Evolutionary conservation across 129 eudicot species (phyloP), one percentile per base, ranked within the genome.

Genomic region (Flaveria trinervia): DNA sequence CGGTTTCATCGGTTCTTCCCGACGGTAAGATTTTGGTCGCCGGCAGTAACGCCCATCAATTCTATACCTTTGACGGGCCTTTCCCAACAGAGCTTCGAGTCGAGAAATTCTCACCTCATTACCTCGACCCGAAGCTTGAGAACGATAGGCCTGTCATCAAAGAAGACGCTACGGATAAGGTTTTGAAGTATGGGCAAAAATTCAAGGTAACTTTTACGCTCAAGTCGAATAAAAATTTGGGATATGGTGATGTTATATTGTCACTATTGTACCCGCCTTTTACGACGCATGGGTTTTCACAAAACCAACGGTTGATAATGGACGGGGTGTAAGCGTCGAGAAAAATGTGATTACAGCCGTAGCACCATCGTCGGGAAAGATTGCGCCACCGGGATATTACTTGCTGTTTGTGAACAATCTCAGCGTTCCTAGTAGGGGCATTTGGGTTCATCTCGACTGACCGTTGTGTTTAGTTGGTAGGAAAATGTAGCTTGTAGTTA

Each of bases 61-160:
- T 28, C 44, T 90, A 90, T 78, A 81, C 74, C 9, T 75, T 61
- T 65, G 54, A 69, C 0, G 87, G 81, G 0, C 83, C 73, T 41
- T 93, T 28, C 69, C 86, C 92, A 0, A 93, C 97, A 1, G 98
- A 93, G 2, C 59, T 93, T 20, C 74, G 91, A 0, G 90, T 86
- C 0, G 94, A 91, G 88, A 87, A 85, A 28, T 93, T 90, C 76
- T 49, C 82, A 5, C 98, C 98, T 3, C 97, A 87, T 20, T 93
- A 93, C 69, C 65, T 88, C 52, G 92, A 86, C 46, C 85, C 88
- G 1, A 57, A 30, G 16, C 70, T 86, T 0, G 78, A 72, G 0
- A 22, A 72, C 9, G 20, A 76, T 54, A 75, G 83, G 46, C 85
- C 89, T 1, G 51, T 5, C 14, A 88, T 88, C 16, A 12, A n/a